Evolutionary conservation across 2,329 filamentous ascomycete species (phyloP).

Genomic region (Fusarium globosum): DNA sequence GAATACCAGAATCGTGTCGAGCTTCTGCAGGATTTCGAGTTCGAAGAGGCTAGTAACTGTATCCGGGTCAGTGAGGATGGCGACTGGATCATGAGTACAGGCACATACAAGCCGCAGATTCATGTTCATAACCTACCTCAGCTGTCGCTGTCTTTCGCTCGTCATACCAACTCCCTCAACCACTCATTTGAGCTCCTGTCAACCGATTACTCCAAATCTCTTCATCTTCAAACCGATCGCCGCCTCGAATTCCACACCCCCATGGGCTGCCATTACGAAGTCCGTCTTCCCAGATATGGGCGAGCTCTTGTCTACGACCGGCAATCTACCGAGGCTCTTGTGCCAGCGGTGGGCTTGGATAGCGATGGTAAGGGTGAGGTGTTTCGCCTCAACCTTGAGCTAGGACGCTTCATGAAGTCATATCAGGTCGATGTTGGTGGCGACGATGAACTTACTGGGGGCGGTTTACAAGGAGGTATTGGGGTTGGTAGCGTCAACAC

Average conservation of each 20-base stretch:
- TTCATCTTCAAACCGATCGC: constrained; percentile 93
- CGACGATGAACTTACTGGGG: constrained; percentile 78
- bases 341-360: constrained; percentile 90
- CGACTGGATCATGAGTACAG: constrained; percentile 96
- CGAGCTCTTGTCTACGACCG: constrained; percentile 88
- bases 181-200: constrained; percentile 91
- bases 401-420: constrained; percentile 92
- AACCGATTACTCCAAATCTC: constrained; percentile 90
- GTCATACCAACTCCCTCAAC: constrained; percentile 92
- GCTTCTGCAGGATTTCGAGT: constrained; percentile 96
- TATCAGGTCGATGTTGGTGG: constrained; percentile 92
- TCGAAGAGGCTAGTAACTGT: constrained; percentile 93
- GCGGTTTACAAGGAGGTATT: constrained; percentile 87
- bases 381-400: constrained; percentile 89
- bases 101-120: constrained; percentile 76
- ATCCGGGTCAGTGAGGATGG: constrained; percentile 93
- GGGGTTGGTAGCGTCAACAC: constrained; percentile 87
- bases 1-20: constrained; percentile 96
- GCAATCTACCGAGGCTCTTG: constrained; percentile 82
- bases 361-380: constrained; percentile 89
- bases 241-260: constrained; percentile 93
- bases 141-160: constrained; percentile 90
- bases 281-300: constrained; percentile 92
- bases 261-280: constrained; percentile 86
- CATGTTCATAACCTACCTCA: constrained; percentile 96